Percentiles rank a stretch among this genome's conserved stretches.
Conservation (phyloP, 257 asterid species). For the Solanum gracilifrons region DNA sequence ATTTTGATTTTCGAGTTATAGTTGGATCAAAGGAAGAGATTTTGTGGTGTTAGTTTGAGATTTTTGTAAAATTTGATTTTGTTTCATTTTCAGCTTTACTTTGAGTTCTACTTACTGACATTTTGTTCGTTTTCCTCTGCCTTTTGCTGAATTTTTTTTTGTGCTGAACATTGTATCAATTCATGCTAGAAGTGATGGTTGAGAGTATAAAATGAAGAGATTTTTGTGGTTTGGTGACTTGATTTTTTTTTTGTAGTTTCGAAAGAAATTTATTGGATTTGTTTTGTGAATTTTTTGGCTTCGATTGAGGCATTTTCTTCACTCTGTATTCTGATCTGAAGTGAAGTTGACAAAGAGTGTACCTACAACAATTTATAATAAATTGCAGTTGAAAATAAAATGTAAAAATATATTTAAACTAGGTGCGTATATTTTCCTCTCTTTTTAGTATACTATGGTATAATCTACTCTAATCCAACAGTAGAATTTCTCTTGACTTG, state of each 20-base stretch:
- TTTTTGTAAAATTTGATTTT: not conserved
- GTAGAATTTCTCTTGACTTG: not conserved
- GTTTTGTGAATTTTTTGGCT: not conserved
- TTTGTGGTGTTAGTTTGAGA: not conserved
- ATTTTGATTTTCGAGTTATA: not conserved
- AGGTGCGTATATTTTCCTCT: not conserved
- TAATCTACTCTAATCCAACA: not conserved
- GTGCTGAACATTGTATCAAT: not conserved
- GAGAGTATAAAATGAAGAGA: not conserved
- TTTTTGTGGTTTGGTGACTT: not conserved
- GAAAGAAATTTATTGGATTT: not conserved
- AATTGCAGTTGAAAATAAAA: not conserved
- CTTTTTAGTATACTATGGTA: not conserved
- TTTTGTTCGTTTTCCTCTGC: not conserved
- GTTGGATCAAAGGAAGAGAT: not conserved
- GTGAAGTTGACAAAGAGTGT: not conserved
- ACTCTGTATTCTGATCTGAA: not conserved
- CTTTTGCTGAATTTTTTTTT: not conserved
- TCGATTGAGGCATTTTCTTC: not conserved
- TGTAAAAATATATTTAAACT: not conserved
- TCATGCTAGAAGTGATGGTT: not conserved
- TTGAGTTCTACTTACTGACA: not conserved
- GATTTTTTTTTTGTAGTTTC: not conserved
- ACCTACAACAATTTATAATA: not conserved
- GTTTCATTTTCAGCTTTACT: not conserved